Percentiles rank a stretch among this genome's conserved stretches.
phyloP scores from a whole-genome alignment of 192 early-diverging fungal species.

The Coemansia sp. region DNA sequence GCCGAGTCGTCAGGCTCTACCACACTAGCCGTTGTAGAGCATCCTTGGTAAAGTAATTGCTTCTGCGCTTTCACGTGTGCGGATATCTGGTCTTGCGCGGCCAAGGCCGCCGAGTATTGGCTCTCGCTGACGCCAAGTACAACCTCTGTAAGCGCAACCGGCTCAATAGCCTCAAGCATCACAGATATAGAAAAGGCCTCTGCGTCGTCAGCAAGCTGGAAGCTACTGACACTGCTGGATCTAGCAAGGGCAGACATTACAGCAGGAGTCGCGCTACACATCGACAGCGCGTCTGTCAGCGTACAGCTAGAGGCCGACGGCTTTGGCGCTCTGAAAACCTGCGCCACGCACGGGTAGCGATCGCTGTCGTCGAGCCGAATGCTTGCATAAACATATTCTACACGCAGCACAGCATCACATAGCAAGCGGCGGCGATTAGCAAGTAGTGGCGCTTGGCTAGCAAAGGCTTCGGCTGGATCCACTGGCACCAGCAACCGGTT shows the following conservation, averaged over 20 bases:
- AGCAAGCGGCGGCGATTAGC: background rate
- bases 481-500: background rate
- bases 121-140: slow-evolving; percentile 31
- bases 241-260: slow-evolving; percentile 16
- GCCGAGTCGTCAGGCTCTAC: background rate
- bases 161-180: slow-evolving; percentile 19
- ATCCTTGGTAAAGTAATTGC: slow-evolving; percentile 16
- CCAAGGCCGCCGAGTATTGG: slow-evolving; percentile 28
- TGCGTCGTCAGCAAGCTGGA: background rate
- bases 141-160: slow-evolving; percentile 35
- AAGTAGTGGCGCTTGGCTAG: background rate
- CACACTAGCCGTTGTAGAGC: background rate
- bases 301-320: too few relatives aligned
- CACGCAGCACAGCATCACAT: background rate
- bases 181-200: background rate
- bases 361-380: background rate
- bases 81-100: slow-evolving; percentile 15
- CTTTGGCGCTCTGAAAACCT: background rate
- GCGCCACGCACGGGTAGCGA: slow-evolving; percentile 5
- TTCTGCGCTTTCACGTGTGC: slow-evolving; percentile 6
- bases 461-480: background rate
- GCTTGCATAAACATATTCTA: slow-evolving; percentile 12
- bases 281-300: background rate
- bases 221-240: background rate
- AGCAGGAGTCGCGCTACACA: slow-evolving; percentile 10